Evolutionary conservation across 192 early-diverging fungal species (phyloP).

Genomic region (Funneliformis geosporum): DNA sequence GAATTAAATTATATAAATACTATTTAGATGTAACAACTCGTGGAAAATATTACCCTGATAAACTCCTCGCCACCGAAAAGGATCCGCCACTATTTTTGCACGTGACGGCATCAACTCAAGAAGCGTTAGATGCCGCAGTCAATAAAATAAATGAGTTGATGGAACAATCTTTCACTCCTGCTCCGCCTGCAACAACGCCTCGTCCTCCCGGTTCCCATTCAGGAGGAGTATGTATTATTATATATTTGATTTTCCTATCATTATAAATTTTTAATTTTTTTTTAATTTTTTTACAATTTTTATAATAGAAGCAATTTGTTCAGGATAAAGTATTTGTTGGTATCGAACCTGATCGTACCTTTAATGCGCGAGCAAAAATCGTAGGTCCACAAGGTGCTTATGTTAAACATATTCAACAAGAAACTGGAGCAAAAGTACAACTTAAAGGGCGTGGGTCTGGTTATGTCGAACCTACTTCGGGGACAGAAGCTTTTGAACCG

Average conservation of each 20-base stretch:
- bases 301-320: constrained; percentile 48
- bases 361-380: constrained; percentile 84
- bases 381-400: constrained; percentile 79
- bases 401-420: constrained; percentile 86
- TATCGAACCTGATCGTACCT: constrained; percentile 71
- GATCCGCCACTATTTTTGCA: constrained; percentile 83
- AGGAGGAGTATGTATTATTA: not conserved
- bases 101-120: constrained; percentile 66
- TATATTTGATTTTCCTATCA: not conserved
- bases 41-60: constrained; percentile 80
- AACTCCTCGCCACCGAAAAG: constrained; percentile 67
- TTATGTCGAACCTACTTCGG: constrained; percentile 64
- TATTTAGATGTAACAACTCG: constrained; percentile 70
- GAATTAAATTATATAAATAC: not conserved
- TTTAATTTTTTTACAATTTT: not conserved
- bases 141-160: constrained; percentile 76
- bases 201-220: constrained; percentile 23
- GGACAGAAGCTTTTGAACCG: constrained; percentile 70
- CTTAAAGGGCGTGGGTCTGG: constrained; percentile 86
- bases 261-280: not conserved
- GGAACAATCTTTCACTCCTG: constrained; percentile 54
- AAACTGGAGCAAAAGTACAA: constrained; percentile 76
- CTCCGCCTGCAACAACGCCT: constrained; percentile 33
- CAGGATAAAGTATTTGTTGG: constrained; percentile 74
- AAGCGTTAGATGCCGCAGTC: constrained; percentile 71